Conservation (phyloP, 1,284 basidiomycete genomes). For the Cystobasidium sp. region DNA sequence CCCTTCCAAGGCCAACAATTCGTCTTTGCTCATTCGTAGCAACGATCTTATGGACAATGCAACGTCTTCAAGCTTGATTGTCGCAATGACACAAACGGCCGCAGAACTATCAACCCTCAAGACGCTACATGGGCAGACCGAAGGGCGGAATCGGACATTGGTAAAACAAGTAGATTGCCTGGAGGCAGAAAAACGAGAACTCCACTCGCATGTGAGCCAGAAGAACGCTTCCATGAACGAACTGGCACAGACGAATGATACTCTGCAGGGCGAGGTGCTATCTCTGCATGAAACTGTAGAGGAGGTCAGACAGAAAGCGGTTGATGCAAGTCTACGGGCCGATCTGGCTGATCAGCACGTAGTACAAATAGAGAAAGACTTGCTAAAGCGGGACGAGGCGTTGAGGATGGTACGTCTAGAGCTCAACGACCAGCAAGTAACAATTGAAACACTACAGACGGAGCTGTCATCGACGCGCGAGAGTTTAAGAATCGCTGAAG, state of each 20-base stretch:
- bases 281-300: too few relatives aligned
- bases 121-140: too few relatives aligned
- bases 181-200: background rate
- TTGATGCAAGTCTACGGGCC: too few relatives aligned
- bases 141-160: background rate
- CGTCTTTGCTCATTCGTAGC: too few relatives aligned
- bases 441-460: background rate
- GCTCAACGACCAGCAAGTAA: background rate
- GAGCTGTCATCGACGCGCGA: conserved; percentile 8
- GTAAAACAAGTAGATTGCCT: background rate
- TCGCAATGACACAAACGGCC: background rate
- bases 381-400: too few relatives aligned
- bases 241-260: too few relatives aligned
- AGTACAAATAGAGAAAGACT: too few relatives aligned
- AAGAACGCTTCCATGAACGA: background rate
- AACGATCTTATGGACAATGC: background rate
- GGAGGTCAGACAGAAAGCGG: too few relatives aligned
- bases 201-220: background rate
- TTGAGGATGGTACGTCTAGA: too few relatives aligned
- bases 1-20: too few relatives aligned
- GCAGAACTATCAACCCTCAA: background rate
- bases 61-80: background rate
- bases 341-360: too few relatives aligned
- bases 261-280: too few relatives aligned
- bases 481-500: conserved; percentile 24